Base-by-base conservation (phyloP, 345 rosid species). In the Populus tremula region DNA sequence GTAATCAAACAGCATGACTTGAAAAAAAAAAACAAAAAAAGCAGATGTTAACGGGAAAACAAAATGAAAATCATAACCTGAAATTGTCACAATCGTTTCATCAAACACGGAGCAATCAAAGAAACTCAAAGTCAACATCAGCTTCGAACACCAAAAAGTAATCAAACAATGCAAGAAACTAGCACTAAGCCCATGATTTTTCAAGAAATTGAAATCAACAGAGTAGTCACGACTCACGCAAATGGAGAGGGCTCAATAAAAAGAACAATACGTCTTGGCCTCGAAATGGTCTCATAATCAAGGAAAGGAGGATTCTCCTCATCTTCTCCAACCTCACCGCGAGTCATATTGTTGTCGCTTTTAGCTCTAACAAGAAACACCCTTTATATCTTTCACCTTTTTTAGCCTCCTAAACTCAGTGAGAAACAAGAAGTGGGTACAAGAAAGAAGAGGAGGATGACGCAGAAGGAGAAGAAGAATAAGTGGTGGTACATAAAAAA, bases 241-340 rank as follows among this genome's bases (percentile, higher is more conserved):
- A 96, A 96, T 23, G 99, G 99, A 23, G 99, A 96, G 74, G 99
- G 99, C 89, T 96, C 99, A 25, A 96, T 91, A 75, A 96, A 96
- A 67, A 96, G 95, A 80, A 91, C 99, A 80, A 96, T 92, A 18
- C 99, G 92, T 8, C 97, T 87, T 13, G 98, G 97, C 78, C 84
- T 85, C 21, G 89, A 78, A 39, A 78, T 81, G 79, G 53, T 76
- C 67, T 87, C 97, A 0, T 90, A 75, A 69, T 92, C 95, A 56
- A 89, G 81, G 82, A 87, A 69, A 76, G 81, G 84, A 69, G 87
- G 89, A 14, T 65, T 79, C 65, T 90, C 93, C 23, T 88, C 92
- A 14, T 85, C 88, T 2, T 76, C 91, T 65, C 77, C 82, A 29
- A 83, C 72, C 84, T 92, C 90, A 9, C 82, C 69, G 79, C 89